Conservation (phyloP, 345 rosid genomes). For the Gossypium bickii region DNA sequence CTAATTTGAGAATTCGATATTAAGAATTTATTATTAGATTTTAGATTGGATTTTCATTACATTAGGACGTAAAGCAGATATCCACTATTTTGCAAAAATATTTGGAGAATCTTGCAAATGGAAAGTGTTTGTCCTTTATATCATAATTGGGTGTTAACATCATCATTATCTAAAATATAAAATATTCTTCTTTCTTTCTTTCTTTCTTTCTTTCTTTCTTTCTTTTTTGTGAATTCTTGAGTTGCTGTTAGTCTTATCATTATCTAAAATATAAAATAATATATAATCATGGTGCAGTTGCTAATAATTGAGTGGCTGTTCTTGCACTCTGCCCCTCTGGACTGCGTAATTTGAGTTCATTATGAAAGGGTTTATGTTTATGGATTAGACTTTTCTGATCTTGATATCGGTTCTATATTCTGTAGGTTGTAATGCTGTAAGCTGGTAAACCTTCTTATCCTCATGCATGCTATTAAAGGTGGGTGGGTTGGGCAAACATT, state of each 20-base stretch:
- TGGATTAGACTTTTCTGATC: not conserved
- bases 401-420: not conserved
- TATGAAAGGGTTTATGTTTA: not conserved
- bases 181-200: no score
- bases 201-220: no score
- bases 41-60: no score
- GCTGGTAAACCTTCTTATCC: conserved; percentile 17
- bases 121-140: not conserved
- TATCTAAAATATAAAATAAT: not conserved
- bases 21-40: no score
- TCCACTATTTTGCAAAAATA: not conserved
- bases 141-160: not conserved
- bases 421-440: conserved; percentile 14
- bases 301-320: not conserved
- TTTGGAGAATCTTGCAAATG: not conserved
- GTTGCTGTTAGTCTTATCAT: not conserved
- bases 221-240: not conserved
- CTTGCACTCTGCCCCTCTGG: not conserved
- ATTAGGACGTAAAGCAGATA: not conserved
- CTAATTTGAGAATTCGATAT: no score
- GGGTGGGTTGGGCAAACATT: conserved; percentile 34
- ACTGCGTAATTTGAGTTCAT: not conserved
- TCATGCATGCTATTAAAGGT: conserved; percentile 14
- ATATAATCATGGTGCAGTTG: not conserved
- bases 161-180: no score